Evolutionary conservation across 1,284 basidiomycete genomes (phyloP), one percentile per base, ranked within the genome.

Genomic region (Cystobasidium slooffiae): DNA sequence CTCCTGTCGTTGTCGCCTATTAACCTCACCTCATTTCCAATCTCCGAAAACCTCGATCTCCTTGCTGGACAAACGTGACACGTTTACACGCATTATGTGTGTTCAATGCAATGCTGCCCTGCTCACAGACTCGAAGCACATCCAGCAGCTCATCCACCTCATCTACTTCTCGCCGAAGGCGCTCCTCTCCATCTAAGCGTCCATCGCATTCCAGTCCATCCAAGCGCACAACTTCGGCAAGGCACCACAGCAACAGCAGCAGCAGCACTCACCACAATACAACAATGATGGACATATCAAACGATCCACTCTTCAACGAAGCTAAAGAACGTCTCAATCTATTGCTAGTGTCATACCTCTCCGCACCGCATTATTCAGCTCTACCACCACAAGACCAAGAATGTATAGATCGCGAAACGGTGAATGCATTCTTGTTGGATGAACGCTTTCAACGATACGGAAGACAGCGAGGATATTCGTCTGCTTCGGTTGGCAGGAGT

Each of bases 361-460:
- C 66, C 18, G 52, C 66, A 18, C 66, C 66, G 5, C 64, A 66
- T 24, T 66, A 66, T 53, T 66, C 64, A 9, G 39, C 49, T 43
- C 51, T 66, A 16, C 64, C 64, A 20, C 31, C 24, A 6, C 64
- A 66, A 53, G 64, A 66, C 43, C 64, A 66, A 41, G 64, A 66
- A 43, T 43, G 47, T 43, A 66, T 66, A 20, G 64, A 66, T 47
- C 47, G 64, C 24, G 64, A 66, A 47, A 66, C 64, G 14, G 49
- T 66, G 14, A 66, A 66, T 53, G 64, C 64, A 53, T 66, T 66
- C 64, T 22, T 66, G 64, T 24, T 66, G n/a, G 64, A 66, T 44
- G 64, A 66, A 44, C 46, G 64, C 31, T 66, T 66, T 20, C 64
- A 51, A 22, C 47, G 44, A 8, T 47, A 66, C 47, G 18, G 31